These are phyloP conservation scores for Nicotiana otophora DNA, from an alignment of 257 asterid species.

Conservation along the genomic window DNA sequence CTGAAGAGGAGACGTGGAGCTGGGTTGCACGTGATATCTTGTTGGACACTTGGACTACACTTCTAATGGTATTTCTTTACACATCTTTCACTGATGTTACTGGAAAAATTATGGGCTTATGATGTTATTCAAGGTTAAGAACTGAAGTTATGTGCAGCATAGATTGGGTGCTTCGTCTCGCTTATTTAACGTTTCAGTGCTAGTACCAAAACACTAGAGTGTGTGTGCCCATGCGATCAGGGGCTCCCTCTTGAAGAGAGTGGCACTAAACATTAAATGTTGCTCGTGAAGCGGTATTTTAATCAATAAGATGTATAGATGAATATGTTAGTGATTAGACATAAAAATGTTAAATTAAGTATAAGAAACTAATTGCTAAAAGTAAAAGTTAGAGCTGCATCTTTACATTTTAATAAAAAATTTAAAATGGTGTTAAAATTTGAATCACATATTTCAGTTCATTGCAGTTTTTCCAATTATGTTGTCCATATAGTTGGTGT, in stretches of 20 bases:
- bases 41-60: slow-evolving; percentile 84
- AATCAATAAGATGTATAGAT: neutral
- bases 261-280: neutral
- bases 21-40: slow-evolving; percentile 97
- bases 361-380: neutral
- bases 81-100: neutral
- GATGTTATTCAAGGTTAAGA: neutral
- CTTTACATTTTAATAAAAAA: neutral
- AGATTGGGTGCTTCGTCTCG: neutral
- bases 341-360: neutral
- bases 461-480: neutral
- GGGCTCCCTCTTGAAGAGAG: neutral
- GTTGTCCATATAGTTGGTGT: neutral
- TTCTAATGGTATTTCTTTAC: slow-evolving; percentile 55
- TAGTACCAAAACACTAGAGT: neutral
- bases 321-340: neutral
- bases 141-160: neutral
- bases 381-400: neutral
- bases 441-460: neutral
- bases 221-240: neutral
- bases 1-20: slow-evolving; percentile 96
- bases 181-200: neutral
- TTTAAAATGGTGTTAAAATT: neutral
- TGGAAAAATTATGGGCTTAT: neutral
- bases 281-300: neutral